Evolutionary conservation across 306 rosid genomes (phyloP), one percentile per base, ranked within the genome.

Genomic region (Dalbergia cultrata): DNA sequence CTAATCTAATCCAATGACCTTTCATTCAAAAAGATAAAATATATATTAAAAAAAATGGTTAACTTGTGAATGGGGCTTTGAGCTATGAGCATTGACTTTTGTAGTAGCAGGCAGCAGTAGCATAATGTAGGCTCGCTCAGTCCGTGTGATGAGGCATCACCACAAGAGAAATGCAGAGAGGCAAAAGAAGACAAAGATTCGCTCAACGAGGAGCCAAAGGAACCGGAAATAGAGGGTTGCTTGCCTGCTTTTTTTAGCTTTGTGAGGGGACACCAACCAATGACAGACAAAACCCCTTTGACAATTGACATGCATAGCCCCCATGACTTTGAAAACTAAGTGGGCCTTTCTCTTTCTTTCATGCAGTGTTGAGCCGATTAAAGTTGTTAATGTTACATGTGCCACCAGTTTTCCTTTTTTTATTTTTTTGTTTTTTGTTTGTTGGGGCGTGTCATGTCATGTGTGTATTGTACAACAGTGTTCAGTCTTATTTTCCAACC

Each of bases 51-150:
- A 19, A 35, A 74, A 76, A 59, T 76, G 83, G 56, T 85, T 78
- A 82, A 79, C 71, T 78, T 64, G 87, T 76, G 80, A 79, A 72
- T 47, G 74, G 70, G 67, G 75, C 74, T 82, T 78, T 69, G 88
- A 67, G 84, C 71, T 84, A 80, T 86, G 92, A 75, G 85, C 86
- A 88, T 86, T 90, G 92, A 86, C 94, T 86, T 84, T 58, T 80
- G 74, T 60, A 26, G 80, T 33, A 44, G 50, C 8, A 49, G 44
- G 44, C 16, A 61, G 70, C 7, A 39, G 35, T 43, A 43, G 58
- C 43, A 19, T 14, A 35, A 64, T 50, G 73, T 50, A 49, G 80
- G 80, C 37, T 26, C 2, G 31, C 2, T 26, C 31, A 26, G 31
- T 45, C 80, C 21, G 33, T 52, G 31, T 7, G 19, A 13, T 16